Evolutionary conservation across 805 yeast species (phyloP).

Genomic region (Torulaspora gathmanii): DNA sequence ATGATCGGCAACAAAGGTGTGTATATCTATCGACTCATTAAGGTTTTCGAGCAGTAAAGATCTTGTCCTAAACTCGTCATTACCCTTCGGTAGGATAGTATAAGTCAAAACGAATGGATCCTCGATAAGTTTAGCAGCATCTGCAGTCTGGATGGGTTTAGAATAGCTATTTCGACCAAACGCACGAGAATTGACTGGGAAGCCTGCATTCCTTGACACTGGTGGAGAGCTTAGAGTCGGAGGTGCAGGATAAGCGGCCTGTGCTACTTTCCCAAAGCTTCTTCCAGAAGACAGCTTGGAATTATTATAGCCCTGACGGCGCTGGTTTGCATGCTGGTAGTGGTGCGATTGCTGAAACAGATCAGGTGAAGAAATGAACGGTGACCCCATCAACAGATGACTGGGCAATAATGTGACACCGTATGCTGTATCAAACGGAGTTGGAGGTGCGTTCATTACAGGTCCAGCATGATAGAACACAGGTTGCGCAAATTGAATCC

Average conservation of each 20-base stretch:
- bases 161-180: conserved; percentile 7
- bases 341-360: conserved; percentile 27
- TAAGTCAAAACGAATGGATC: conserved; percentile 23
- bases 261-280: conserved; percentile 5
- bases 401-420: conserved; percentile 61
- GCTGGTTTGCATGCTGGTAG: conserved; percentile 21
- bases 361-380: conserved; percentile 45
- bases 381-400: conserved; percentile 56
- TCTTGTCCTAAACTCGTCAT: conserved; percentile 33
- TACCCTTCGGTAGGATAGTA: conserved; percentile 30
- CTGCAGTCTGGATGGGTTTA: conserved; percentile 5
- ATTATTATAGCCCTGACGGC: conserved; percentile 12
- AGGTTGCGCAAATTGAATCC: conserved; percentile 12
- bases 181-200: neutral
- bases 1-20: conserved; percentile 36
- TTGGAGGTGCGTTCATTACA: conserved; percentile 37
- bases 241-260: conserved; percentile 12
- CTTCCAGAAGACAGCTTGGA: conserved; percentile 8
- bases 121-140: conserved; percentile 12
- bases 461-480: conserved; percentile 14
- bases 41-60: conserved; percentile 31
- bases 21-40: conserved; percentile 19
- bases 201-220: conserved; percentile 6
- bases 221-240: conserved; percentile 14
- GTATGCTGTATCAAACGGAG: conserved; percentile 58